These are phyloP conservation scores for Floccularia luteovirens DNA, from an alignment of 768 basidiomycete genomes.

Conservation along the genomic window DNA sequence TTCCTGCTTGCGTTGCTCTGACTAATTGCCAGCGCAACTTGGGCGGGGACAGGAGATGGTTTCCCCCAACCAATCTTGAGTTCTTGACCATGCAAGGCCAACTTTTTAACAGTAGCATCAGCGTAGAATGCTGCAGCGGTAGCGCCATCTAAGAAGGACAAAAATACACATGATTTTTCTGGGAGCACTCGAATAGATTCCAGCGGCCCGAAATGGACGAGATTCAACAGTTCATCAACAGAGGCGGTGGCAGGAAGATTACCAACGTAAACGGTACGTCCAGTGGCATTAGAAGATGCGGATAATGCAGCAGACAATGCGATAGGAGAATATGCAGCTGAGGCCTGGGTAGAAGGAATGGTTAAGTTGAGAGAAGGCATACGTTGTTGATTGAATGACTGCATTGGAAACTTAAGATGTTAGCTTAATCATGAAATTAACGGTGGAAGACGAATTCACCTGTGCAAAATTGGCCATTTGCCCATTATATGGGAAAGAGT, in stretches of 20 bases:
- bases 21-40: constrained; percentile 81
- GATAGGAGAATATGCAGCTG: constrained; percentile 60
- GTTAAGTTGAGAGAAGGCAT: constrained; percentile 57
- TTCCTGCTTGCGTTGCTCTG: constrained; percentile 93
- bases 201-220: constrained; percentile 96
- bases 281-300: constrained; percentile 60
- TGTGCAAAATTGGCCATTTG: constrained; percentile 69
- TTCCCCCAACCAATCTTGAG: constrained; percentile 99
- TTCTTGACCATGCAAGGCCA: constrained; percentile 89
- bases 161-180: constrained; percentile 96
- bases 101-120: constrained; percentile 91
- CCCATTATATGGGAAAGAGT: constrained; percentile 62
- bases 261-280: constrained; percentile 95
- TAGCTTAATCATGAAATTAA: constrained; percentile 2
- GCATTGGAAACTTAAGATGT: constrained; percentile 10
- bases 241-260: constrained; percentile 93
- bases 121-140: constrained; percentile 97
- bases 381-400: constrained; percentile 49
- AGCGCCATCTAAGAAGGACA: constrained; percentile 91
- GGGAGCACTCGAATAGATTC: constrained; percentile 92
- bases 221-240: constrained; percentile 95
- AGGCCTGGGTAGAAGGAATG: constrained; percentile 61
- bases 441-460: constrained; percentile 20
- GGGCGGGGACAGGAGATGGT: constrained; percentile 78
- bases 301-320: constrained; percentile 67